Percentiles rank a stretch among this genome's conserved stretches.
Evolutionary conservation across 139 green algal genomes (phyloP).

Genomic region (Chlorella sp.): DNA sequence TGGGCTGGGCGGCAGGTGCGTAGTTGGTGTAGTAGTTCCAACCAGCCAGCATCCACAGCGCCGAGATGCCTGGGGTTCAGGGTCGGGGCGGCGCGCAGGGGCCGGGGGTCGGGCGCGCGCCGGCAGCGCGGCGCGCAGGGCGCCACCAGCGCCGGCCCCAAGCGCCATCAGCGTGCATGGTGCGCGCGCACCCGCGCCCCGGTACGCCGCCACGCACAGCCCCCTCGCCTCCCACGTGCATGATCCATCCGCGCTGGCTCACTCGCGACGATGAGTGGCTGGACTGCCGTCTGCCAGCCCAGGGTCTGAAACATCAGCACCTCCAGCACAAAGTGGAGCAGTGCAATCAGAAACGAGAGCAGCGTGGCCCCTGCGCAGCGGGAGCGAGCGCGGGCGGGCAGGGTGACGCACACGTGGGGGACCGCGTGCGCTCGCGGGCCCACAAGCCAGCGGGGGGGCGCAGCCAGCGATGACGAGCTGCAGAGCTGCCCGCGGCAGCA

Average conservation of each 20-base stretch:
- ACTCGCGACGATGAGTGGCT: conserved; percentile 75
- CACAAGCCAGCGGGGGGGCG: background rate
- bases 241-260: too few species aligned
- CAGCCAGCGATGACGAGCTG: too few species aligned
- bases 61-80: conserved; percentile 64
- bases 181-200: too few species aligned
- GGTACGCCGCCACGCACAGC: too few species aligned
- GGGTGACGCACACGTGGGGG: background rate
- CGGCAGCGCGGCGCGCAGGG: too few species aligned
- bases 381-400: background rate
- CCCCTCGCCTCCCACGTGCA: too few species aligned
- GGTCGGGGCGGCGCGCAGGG: too few species aligned
- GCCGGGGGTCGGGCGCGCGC: too few species aligned
- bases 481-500: background rate
- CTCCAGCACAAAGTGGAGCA: conserved; percentile 77
- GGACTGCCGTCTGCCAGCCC: conserved; percentile 50
- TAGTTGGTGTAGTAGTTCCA: conserved; percentile 78
- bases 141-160: too few species aligned
- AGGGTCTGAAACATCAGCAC: conserved; percentile 77
- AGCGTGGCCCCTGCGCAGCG: conserved; percentile 77
- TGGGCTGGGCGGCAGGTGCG: conserved; percentile 20
- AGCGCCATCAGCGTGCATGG: too few species aligned
- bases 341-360: conserved; percentile 76
- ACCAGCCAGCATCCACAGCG: conserved; percentile 69
- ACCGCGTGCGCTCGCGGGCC: background rate